Conservation (phyloP, 2,329 filamentous ascomycete species). For the Drechslerella stenobrocha region DNA sequence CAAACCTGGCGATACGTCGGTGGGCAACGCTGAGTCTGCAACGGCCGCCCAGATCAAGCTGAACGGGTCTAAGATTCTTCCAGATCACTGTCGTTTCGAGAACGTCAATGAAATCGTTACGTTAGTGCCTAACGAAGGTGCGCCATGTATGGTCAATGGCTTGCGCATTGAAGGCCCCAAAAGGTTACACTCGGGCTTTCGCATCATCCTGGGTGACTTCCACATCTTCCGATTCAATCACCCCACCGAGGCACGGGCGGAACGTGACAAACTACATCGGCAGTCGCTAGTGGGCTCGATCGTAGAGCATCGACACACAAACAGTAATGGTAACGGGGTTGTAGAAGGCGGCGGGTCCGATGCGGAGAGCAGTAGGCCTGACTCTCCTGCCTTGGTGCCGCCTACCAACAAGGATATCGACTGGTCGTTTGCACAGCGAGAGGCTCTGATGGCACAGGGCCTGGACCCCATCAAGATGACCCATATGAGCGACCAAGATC, state of each 20-base stretch:
- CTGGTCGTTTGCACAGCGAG: constrained; percentile 89
- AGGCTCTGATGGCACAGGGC: constrained; percentile 75
- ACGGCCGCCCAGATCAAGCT: constrained; percentile 84
- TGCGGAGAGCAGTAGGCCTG: constrained; percentile 73
- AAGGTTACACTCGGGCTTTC: constrained; percentile 84
- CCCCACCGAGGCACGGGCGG: constrained; percentile 89
- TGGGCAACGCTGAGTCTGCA: constrained; percentile 88
- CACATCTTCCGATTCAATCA: constrained; percentile 99
- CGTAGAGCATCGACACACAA: constrained; percentile 54
- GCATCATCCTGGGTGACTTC: constrained; percentile 95
- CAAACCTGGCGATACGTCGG: constrained; percentile 89
- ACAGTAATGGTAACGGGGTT: constrained; percentile 71
- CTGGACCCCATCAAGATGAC: constrained; percentile 88
- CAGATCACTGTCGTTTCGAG: constrained; percentile 91
- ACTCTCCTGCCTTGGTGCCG: constrained; percentile 72
- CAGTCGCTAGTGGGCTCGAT: constrained; percentile 65
- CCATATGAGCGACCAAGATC: constrained; percentile 86
- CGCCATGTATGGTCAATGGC: constrained; percentile 97
- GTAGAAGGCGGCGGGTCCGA: constrained; percentile 63
- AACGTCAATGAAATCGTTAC: constrained; percentile 93
- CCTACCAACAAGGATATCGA: constrained; percentile 78
- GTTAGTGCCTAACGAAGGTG: constrained; percentile 83
- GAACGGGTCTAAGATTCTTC: constrained; percentile 88
- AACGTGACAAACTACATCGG: constrained; percentile 73
- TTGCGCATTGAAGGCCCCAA: constrained; percentile 83